Percentiles rank a stretch among this genome's conserved stretches.
Evolutionary conservation across 495 filamentous ascomycete genomes (phyloP).

Genomic region (Neurospora intermedia): DNA sequence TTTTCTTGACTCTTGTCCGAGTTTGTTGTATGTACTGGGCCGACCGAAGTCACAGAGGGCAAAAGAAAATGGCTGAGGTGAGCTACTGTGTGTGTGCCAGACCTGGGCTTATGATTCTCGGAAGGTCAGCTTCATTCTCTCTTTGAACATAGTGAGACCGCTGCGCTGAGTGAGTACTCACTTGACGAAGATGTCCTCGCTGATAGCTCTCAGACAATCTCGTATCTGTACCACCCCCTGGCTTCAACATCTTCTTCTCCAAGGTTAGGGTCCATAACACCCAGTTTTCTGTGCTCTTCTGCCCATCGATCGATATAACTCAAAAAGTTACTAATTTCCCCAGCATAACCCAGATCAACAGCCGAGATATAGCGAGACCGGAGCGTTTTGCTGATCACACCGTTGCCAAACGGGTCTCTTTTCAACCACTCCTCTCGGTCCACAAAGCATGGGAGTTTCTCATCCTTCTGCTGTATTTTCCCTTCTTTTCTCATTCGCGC

Average conservation of each 20-base stretch:
- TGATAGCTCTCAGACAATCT: background rate
- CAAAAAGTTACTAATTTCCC: background rate
- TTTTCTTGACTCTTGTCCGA: background rate
- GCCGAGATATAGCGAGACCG: background rate
- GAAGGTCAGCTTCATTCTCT: background rate
- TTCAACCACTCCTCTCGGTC: background rate
- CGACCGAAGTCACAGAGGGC: background rate
- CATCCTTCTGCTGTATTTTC: background rate
- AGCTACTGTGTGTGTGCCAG: background rate
- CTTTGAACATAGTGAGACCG: background rate
- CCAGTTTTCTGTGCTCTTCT: background rate
- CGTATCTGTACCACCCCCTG: background rate
- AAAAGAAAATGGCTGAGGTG: background rate
- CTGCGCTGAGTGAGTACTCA: background rate
- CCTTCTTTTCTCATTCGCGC: background rate
- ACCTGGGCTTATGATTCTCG: background rate
- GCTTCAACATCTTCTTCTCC: background rate
- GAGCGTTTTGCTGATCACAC: background rate
- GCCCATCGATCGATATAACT: background rate
- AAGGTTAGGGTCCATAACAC: background rate
- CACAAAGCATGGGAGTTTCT: background rate
- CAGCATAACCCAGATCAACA: background rate
- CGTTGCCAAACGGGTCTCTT: background rate
- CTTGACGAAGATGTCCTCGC: background rate
- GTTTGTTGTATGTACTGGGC: background rate